Percentiles rank a stretch among this genome's conserved stretches.
These are phyloP conservation scores for Phytophthora melonis DNA, from an alignment of 352 stramenopile species.

Conservation along the genomic window DNA sequence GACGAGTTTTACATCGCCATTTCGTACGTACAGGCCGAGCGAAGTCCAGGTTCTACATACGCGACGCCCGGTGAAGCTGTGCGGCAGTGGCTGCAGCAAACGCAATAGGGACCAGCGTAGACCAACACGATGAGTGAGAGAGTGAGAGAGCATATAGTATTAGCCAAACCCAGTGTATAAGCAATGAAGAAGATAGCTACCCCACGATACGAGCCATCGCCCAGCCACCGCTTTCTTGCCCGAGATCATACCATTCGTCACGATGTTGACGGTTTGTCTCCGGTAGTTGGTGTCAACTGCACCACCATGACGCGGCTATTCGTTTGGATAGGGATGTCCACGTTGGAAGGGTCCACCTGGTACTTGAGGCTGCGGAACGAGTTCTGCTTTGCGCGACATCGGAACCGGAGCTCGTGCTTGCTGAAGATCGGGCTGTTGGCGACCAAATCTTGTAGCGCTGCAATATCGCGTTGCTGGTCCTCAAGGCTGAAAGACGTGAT, in stretches of 20 bases:
- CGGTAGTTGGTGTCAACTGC: conserved; percentile 27
- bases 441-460: conserved; percentile 45
- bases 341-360: conserved; percentile 55
- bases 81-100: conserved; percentile 80
- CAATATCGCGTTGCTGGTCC: conserved; percentile 71
- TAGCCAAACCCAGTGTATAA: conserved; percentile 21
- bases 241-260: conserved; percentile 4
- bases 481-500: conserved; percentile 71
- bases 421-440: conserved; percentile 18
- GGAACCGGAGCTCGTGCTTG: conserved; percentile 39
- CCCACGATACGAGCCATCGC: conserved; percentile 3
- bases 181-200: conserved; percentile 30
- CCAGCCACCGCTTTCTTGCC: neutral
- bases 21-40: conserved; percentile 60
- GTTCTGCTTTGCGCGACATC: conserved; percentile 55
- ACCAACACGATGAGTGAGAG: conserved; percentile 25
- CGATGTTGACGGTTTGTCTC: conserved; percentile 14
- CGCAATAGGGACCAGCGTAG: conserved; percentile 49
- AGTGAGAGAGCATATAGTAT: conserved; percentile 26
- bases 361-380: conserved; percentile 72
- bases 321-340: conserved; percentile 57
- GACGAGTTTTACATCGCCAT: conserved; percentile 83
- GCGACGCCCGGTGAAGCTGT: conserved; percentile 65
- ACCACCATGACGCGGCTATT: conserved; percentile 69
- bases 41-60: conserved; percentile 43